Evolutionary conservation across 1,284 basidiomycete species (phyloP), one percentile per base, ranked within the genome.

Genomic region (Austroboletus rostrupii): DNA sequence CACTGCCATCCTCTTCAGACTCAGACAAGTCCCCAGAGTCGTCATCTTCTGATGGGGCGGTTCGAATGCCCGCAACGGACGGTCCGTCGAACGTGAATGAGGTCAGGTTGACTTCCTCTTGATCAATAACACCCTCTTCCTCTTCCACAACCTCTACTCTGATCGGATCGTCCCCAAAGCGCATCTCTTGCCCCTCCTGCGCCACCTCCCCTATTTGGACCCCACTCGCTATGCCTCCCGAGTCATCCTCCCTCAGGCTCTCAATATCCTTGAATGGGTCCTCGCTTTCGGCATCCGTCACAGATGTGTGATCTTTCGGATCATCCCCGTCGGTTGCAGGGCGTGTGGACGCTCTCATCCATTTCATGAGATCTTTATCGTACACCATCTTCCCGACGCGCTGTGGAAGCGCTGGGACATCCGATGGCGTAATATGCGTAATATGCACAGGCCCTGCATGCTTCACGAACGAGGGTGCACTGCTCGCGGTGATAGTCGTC

Each of bases 211-310:
- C 52, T 10, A 53, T 62, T 33, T 40, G 39, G 29, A 32, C 39
- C 10, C 19, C 45, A 17, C 38, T 50, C 28, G 40, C 19, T n/a
- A 49, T 35, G 10, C 64, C 61, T 8, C 65, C 60, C 7, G 73
- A 70, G 47, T 72, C 74, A 20, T 85, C 85, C 53, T 86, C 87
- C 32, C 76, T 71, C 60, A 92, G 65, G 58, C 90, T 92, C 62
- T 94, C 92, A 51, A 95, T 87, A 57, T 92, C 91, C 42, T 80
- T 80, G 69, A 94, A 94, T 17, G 88, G 85, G 70, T 92, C 92
- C 55, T 87, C 89, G 59, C 87, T 92, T 50, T 79, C 79, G 40
- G 75, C 80, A 47, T 73, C 79, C 21, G 70, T 71, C 16, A 72
- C 71, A 14, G 66, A 62, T 26, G 62, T 64, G 36, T 70, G 70